phyloP scores from a whole-genome alignment of 495 filamentous ascomycete genomes.

The Penicillium soppii region DNA sequence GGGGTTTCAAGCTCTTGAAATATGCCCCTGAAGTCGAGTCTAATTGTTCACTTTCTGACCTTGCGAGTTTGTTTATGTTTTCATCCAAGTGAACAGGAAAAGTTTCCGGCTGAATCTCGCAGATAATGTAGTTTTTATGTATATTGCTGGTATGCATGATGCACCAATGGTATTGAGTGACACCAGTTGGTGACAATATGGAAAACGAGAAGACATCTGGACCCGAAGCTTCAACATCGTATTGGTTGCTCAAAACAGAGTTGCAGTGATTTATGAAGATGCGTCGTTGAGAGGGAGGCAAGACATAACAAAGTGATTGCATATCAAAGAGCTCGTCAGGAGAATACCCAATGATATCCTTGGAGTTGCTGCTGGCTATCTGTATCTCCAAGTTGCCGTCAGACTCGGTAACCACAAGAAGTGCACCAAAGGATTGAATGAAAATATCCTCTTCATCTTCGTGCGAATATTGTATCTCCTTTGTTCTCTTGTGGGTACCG shows the following conservation, averaged over 20 bases:
- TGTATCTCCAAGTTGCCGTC: slow-evolving; percentile 64
- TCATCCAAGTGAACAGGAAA: slow-evolving; percentile 39
- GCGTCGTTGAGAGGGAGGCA: slow-evolving; percentile 70
- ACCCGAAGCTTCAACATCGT: slow-evolving; percentile 62
- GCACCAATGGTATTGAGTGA: slow-evolving; percentile 71
- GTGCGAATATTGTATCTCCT: slow-evolving; percentile 1
- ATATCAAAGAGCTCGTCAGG: slow-evolving; percentile 73
- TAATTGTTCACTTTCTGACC: not conserved
- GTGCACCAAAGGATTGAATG: slow-evolving; percentile 72
- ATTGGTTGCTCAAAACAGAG: slow-evolving; percentile 67
- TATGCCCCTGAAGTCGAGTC: slow-evolving; percentile 1
- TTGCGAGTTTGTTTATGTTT: slow-evolving; percentile 41
- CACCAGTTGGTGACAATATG: slow-evolving; percentile 49
- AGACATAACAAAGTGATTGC: slow-evolving; percentile 69
- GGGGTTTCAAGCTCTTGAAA: not conserved
- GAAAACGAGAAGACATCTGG: slow-evolving; percentile 80
- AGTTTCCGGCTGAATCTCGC: slow-evolving; percentile 79
- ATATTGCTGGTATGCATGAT: slow-evolving; percentile 71
- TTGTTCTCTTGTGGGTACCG: not conserved
- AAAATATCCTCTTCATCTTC: slow-evolving; percentile 35
- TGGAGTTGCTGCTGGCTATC: slow-evolving; percentile 79
- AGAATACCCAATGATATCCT: slow-evolving; percentile 69
- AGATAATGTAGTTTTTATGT: slow-evolving; percentile 66
- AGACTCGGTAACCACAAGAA: slow-evolving; percentile 64
- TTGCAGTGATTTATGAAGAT: slow-evolving; percentile 75